phyloP scores from a whole-genome alignment of 2,329 filamentous ascomycete genomes.

The Fusarium ramigenum region DNA sequence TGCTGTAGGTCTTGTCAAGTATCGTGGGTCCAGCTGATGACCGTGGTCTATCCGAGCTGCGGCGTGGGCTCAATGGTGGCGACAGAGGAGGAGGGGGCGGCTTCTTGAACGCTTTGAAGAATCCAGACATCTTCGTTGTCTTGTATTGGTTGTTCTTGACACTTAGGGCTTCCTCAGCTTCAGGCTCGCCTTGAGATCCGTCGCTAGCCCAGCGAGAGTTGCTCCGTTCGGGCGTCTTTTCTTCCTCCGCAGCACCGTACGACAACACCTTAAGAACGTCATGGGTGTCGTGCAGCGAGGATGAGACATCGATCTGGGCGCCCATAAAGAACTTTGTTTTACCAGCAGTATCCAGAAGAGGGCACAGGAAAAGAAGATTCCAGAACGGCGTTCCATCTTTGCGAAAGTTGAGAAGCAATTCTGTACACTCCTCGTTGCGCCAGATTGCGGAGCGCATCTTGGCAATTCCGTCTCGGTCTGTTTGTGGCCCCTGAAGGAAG shows the following conservation, averaged over 20 bases:
- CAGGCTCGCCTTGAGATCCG: conserved; percentile 25
- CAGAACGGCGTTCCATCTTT: conserved; percentile 63
- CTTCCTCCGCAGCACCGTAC: conserved; percentile 43
- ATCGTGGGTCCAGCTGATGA: conserved; percentile 34
- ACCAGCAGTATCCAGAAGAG: conserved; percentile 59
- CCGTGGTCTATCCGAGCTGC: conserved; percentile 39
- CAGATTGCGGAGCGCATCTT: conserved; percentile 55
- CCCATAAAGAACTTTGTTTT: conserved; percentile 63
- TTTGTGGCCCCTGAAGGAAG: conserved; percentile 60
- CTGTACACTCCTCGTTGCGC: conserved; percentile 55
- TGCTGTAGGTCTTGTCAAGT: conserved; percentile 42
- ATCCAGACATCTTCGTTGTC: conserved; percentile 41
- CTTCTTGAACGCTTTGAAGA: conserved; percentile 50
- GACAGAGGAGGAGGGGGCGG: conserved; percentile 35
- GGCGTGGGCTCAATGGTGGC: conserved; percentile 39
- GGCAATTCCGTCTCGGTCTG: conserved; percentile 52
- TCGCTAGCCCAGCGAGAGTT: conserved; percentile 29
- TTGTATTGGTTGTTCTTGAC: conserved; percentile 34
- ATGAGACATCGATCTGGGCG: conserved; percentile 66
- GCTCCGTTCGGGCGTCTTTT: conserved; percentile 11
- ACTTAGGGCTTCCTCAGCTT: conserved; percentile 44
- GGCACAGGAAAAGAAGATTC: conserved; percentile 65
- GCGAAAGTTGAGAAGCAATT: conserved; percentile 61
- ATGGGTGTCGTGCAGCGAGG: conserved; percentile 58
- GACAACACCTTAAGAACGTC: conserved; percentile 62